Evolutionary conservation across 345 rosid species (phyloP).

Genomic region (Bruguiera sexangula): DNA sequence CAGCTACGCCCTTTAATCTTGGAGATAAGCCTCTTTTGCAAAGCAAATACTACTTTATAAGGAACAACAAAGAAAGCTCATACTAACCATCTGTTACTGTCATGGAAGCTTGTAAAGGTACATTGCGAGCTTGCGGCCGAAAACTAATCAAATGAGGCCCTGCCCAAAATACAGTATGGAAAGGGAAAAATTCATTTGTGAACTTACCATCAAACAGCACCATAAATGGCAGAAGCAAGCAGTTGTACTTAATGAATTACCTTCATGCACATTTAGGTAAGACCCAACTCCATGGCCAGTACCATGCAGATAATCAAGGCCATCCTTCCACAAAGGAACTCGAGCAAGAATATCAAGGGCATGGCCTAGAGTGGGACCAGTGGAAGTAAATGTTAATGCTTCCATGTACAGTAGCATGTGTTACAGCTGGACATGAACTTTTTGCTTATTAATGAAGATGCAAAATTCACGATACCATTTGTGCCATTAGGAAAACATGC

Average conservation of each 20-base stretch:
- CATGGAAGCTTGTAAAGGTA: conserved; percentile 95
- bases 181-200: not conserved
- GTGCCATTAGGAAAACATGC: conserved; percentile 92
- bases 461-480: conserved; percentile 45
- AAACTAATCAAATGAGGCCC: conserved; percentile 94
- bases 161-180: conserved; percentile 33
- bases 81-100: conserved; percentile 93
- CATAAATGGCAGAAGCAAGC: conserved; percentile 1
- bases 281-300: conserved; percentile 99
- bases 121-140: conserved; percentile 76
- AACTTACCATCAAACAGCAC: conserved; percentile 6
- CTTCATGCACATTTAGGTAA: conserved; percentile 94
- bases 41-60: not conserved
- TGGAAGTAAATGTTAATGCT: not conserved
- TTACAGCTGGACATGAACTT: not conserved
- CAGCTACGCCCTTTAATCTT: not conserved
- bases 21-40: not conserved
- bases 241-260: conserved; percentile 34
- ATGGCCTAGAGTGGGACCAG: conserved; percentile 44
- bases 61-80: not conserved
- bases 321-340: conserved; percentile 79
- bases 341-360: conserved; percentile 93
- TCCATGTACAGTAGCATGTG: not conserved
- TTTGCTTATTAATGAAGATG: conserved; percentile 1
- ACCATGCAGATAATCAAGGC: conserved; percentile 96